A percentile compares a stretch with the other conserved stretches of the same genome.
Evolutionary conservation across 116 monocot species (phyloP).

Genomic region (Iris pallida): DNA sequence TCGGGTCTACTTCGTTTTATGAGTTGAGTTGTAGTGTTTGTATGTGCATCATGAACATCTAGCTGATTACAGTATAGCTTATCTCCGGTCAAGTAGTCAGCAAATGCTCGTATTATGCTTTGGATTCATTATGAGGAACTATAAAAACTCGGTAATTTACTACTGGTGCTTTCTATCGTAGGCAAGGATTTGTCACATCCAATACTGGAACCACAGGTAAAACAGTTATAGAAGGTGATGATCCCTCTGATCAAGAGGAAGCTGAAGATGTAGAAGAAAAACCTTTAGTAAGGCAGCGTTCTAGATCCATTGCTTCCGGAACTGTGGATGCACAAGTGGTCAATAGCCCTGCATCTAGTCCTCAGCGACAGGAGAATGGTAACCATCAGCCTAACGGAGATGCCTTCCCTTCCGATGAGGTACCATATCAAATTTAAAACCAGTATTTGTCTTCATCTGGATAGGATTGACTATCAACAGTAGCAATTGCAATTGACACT

Average conservation of each 20-base stretch:
- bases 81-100: background rate
- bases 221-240: slow-evolving; percentile 13
- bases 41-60: no score
- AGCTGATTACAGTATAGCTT: no score
- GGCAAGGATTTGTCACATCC: slow-evolving; percentile 38
- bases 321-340: slow-evolving; percentile 26
- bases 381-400: slow-evolving; percentile 29
- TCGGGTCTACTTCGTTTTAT: no score
- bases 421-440: slow-evolving; percentile 9
- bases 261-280: slow-evolving; percentile 64
- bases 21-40: no score
- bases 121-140: background rate
- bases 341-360: slow-evolving; percentile 42
- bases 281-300: slow-evolving; percentile 40
- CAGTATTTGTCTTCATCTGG: no score
- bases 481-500: no score
- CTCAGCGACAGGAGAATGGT: slow-evolving; percentile 18
- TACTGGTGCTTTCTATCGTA: slow-evolving; percentile 20
- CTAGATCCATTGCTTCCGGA: slow-evolving; percentile 25
- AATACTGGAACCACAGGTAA: slow-evolving; percentile 31
- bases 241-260: slow-evolving; percentile 41
- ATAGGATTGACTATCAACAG: no score
- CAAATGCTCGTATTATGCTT: background rate
- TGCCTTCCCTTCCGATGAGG: slow-evolving; percentile 57
- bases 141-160: background rate